A percentile compares a stretch with the other conserved stretches of the same genome.
Evolutionary conservation across 768 basidiomycete genomes (phyloP).

Genomic region (Suillus subalutaceus): DNA sequence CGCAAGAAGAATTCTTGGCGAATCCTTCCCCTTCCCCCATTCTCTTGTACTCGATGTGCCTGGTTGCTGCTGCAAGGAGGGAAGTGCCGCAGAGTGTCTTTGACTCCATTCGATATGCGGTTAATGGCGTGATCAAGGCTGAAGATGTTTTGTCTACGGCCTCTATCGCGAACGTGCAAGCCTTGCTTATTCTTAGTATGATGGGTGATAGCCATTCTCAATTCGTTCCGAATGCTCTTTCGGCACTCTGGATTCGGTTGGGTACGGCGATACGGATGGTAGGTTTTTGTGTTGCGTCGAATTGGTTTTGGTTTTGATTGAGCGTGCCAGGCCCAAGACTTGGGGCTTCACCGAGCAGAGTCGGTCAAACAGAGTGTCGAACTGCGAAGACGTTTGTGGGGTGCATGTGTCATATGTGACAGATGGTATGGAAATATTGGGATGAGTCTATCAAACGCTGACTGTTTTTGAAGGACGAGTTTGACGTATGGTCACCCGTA

Average conservation of each 20-base stretch:
- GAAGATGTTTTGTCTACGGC: slow-evolving; percentile 92
- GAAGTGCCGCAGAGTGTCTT: slow-evolving; percentile 87
- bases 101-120: slow-evolving; percentile 83
- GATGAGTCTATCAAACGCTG: slow-evolving; percentile 11
- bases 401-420: slow-evolving; percentile 91
- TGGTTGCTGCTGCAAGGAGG: slow-evolving; percentile 85
- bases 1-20: slow-evolving; percentile 84
- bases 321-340: slow-evolving; percentile 80
- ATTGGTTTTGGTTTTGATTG: slow-evolving; percentile 18
- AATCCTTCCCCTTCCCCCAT: slow-evolving; percentile 74
- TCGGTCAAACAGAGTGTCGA: slow-evolving; percentile 84
- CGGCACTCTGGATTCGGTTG: slow-evolving; percentile 82
- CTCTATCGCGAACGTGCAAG: slow-evolving; percentile 85
- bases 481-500: slow-evolving; percentile 91
- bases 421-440: slow-evolving; percentile 63
- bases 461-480: slow-evolving; percentile 61
- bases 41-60: slow-evolving; percentile 91
- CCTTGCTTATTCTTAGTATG: slow-evolving; percentile 84
- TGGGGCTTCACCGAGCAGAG: slow-evolving; percentile 93
- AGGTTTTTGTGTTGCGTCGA: slow-evolving; percentile 29
- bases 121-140: slow-evolving; percentile 83
- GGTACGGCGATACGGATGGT: slow-evolving; percentile 95
- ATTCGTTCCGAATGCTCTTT: slow-evolving; percentile 83
- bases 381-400: slow-evolving; percentile 89
- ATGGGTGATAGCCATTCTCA: slow-evolving; percentile 90